Conservation (phyloP, 108 stramenopile genomes). For the Skeletonema menzelii region DNA sequence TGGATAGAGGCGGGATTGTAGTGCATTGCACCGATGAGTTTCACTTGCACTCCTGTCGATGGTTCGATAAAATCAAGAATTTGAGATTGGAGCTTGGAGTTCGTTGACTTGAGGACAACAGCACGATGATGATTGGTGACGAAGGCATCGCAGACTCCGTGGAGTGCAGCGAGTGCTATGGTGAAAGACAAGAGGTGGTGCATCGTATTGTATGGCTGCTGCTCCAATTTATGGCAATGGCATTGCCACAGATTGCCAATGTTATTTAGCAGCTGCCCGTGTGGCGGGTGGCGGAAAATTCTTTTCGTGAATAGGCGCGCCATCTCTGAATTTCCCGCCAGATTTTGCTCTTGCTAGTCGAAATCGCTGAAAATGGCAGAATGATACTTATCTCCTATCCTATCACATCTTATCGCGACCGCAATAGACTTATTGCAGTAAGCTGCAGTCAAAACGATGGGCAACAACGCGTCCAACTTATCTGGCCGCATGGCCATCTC, state of each 20-base stretch:
- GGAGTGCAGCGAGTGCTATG: background rate
- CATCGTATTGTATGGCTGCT: background rate
- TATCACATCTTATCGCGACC: too few relatives aligned
- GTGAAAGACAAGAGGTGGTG: background rate
- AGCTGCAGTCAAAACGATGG: conserved; percentile 3
- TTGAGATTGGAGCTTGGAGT: conserved; percentile 32
- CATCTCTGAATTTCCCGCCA: too few relatives aligned
- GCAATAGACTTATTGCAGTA: too few relatives aligned
- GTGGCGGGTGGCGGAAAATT: background rate
- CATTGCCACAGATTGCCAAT: too few relatives aligned
- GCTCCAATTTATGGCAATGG: background rate
- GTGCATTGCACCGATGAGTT: conserved; percentile 64
- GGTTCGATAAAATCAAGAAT: conserved; percentile 64
- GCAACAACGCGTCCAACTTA: conserved; percentile 12
- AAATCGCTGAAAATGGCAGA: too few relatives aligned
- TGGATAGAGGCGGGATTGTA: conserved; percentile 68
- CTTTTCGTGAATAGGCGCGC: too few relatives aligned
- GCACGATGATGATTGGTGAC: background rate
- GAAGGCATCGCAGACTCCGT: background rate
- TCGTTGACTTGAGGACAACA: background rate
- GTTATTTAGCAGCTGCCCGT: too few relatives aligned
- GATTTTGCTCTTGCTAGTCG: too few relatives aligned
- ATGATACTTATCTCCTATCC: too few relatives aligned
- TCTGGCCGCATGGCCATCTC: conserved; percentile 23
- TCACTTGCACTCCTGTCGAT: conserved; percentile 46